Evolutionary conservation across 2,329 filamentous ascomycete genomes (phyloP).

Genomic region (Penicillium expansum): DNA sequence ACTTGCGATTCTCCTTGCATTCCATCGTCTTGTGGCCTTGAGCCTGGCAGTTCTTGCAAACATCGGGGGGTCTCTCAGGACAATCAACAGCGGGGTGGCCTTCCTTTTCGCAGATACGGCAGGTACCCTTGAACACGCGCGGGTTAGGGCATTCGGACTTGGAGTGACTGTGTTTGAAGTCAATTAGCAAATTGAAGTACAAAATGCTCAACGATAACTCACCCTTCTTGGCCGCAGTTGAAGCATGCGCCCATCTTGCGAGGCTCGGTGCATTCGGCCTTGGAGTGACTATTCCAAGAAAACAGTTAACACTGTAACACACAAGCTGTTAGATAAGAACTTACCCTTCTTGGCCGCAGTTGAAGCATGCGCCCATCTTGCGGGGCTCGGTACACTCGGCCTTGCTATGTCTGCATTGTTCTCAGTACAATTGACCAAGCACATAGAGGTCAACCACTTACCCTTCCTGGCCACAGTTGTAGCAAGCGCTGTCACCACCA

Average conservation of each 20-base stretch:
- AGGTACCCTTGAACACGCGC: conserved; percentile 48
- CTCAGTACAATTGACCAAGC: not conserved
- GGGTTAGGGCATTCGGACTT: conserved; percentile 44
- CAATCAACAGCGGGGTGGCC: conserved; percentile 48
- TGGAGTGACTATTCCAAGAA: too few relatives aligned
- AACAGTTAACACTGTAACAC: not conserved
- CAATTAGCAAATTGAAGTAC: not conserved
- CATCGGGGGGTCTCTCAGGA: conserved; percentile 42
- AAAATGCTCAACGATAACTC: not conserved
- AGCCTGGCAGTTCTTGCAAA: conserved; percentile 48
- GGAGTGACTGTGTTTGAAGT: conserved; percentile 11
- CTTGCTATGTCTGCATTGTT: conserved; percentile 40
- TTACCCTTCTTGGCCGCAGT: conserved; percentile 14
- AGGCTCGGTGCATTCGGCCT: conserved; percentile 46
- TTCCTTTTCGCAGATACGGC: conserved; percentile 47
- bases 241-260: conserved; percentile 21
- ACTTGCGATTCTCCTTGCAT: conserved; percentile 46
- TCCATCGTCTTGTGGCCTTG: conserved; percentile 47
- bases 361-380: conserved; percentile 11
- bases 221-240: conserved; percentile 17
- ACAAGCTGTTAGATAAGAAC: not conserved
- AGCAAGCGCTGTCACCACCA: conserved; percentile 3
- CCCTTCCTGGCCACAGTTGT: conserved; percentile 14
- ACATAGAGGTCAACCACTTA: conserved; percentile 2
- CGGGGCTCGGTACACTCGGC: conserved; percentile 46